phyloP scores from a whole-genome alignment of 73 alveolate genomes.

The Diophrys sp. region DNA sequence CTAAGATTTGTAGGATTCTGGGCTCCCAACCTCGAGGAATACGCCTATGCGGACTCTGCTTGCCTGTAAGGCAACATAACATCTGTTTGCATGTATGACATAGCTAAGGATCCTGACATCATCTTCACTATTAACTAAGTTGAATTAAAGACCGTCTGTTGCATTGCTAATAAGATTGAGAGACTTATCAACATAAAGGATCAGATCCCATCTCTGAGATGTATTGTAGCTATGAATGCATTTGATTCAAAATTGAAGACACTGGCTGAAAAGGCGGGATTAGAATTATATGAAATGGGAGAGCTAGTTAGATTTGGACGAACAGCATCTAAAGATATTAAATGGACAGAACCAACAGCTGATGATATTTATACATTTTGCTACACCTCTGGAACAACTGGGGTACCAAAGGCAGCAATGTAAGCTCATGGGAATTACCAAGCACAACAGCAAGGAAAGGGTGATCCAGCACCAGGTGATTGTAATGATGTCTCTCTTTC shows the following conservation, averaged over 20 bases:
- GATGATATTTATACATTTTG: conserved; percentile 58
- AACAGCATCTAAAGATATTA: background rate
- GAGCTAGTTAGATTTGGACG: background rate
- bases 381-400: conserved; percentile 84
- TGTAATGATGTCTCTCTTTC: conserved; percentile 74
- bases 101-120: conserved; percentile 55
- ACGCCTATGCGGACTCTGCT: conserved; percentile 44
- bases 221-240: background rate
- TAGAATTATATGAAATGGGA: background rate
- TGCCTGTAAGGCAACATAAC: conserved; percentile 47
- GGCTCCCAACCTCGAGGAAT: background rate
- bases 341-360: conserved; percentile 30
- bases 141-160: background rate
- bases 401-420: conserved; percentile 75
- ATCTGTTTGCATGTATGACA: conserved; percentile 68
- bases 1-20: background rate
- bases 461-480: background rate
- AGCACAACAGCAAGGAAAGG: conserved; percentile 32
- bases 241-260: background rate
- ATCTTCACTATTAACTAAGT: conserved; percentile 27
- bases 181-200: background rate
- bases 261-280: background rate
- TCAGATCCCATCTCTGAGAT: background rate
- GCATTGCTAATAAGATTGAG: background rate
- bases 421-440: conserved; percentile 53